phyloP scores from a whole-genome alignment of 371 early-diverging fungal genomes.

The Syncephalastrum sp. region DNA sequence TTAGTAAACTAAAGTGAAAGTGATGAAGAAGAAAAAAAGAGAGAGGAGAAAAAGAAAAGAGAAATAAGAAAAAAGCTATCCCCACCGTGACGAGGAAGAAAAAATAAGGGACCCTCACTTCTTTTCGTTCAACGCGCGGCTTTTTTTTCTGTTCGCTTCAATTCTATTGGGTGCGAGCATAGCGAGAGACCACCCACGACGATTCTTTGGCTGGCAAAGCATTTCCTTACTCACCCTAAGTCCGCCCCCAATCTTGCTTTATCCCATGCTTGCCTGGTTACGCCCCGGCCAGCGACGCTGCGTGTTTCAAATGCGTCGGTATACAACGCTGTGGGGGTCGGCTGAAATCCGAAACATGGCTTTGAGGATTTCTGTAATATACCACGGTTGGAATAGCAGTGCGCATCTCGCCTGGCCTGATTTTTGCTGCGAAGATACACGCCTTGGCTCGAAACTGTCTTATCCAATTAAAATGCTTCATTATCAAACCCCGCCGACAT shows the following conservation, averaged over 20 bases:
- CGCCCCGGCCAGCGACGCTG: too few species aligned
- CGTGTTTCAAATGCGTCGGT: too few species aligned
- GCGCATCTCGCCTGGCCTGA: not conserved
- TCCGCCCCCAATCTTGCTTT: too few species aligned
- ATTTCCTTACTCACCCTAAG: not conserved
- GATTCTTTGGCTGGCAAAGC: not conserved
- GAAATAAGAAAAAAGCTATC: not conserved
- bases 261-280: too few species aligned
- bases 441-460: not conserved
- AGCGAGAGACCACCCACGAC: not conserved
- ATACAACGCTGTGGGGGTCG: too few species aligned
- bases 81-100: too few species aligned
- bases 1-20: not conserved
- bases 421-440: not conserved
- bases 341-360: too few species aligned
- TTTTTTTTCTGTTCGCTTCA: slow-evolving; percentile 3
- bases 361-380: not conserved
- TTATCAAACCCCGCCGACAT: not conserved
- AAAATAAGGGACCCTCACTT: too few species aligned
- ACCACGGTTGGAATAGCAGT: not conserved
- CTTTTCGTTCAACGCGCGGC: slow-evolving; percentile 3
- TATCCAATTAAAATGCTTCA: not conserved
- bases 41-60: not conserved
- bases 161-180: slow-evolving; percentile 4
- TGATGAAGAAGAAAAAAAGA: slow-evolving; percentile 3